Conservation (phyloP, 2,329 filamentous ascomycete genomes). For the Trichoderma oligosporum region DNA sequence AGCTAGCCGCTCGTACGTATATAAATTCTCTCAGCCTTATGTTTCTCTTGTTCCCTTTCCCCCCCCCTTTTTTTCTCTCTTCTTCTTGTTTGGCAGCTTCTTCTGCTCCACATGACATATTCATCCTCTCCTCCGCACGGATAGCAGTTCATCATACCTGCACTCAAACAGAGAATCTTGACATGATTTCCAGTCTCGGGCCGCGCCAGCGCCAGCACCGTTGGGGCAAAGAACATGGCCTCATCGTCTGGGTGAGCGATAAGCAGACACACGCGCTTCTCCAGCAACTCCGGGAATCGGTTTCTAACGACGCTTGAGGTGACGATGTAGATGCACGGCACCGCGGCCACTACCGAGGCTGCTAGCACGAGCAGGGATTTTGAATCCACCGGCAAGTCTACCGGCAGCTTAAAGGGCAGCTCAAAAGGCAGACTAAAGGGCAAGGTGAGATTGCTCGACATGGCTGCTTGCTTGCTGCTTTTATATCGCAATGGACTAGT, state of each 20-base stretch:
- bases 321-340: slow-evolving; percentile 53
- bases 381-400: slow-evolving; percentile 6
- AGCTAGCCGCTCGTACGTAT: slow-evolving; percentile 17
- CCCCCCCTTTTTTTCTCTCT: background rate
- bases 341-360: slow-evolving; percentile 34
- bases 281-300: slow-evolving; percentile 63
- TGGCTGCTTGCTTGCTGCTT: background rate
- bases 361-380: slow-evolving; percentile 25
- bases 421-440: slow-evolving; percentile 7
- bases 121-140: background rate
- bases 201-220: slow-evolving; percentile 75
- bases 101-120: slow-evolving; percentile 1
- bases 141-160: slow-evolving; percentile 49
- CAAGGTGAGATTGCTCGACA: slow-evolving; percentile 10
- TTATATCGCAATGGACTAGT: too few relatives aligned
- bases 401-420: slow-evolving; percentile 3
- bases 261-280: slow-evolving; percentile 85
- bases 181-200: slow-evolving; percentile 82
- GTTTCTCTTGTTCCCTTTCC: background rate
- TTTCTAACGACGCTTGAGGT: slow-evolving; percentile 44
- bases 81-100: background rate
- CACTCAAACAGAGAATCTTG: slow-evolving; percentile 90
- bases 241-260: slow-evolving; percentile 98
- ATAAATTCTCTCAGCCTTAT: background rate
- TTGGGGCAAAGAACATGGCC: slow-evolving; percentile 98